Conservation (phyloP, 495 filamentous ascomycete species). For the Daldinia childiae region DNA sequence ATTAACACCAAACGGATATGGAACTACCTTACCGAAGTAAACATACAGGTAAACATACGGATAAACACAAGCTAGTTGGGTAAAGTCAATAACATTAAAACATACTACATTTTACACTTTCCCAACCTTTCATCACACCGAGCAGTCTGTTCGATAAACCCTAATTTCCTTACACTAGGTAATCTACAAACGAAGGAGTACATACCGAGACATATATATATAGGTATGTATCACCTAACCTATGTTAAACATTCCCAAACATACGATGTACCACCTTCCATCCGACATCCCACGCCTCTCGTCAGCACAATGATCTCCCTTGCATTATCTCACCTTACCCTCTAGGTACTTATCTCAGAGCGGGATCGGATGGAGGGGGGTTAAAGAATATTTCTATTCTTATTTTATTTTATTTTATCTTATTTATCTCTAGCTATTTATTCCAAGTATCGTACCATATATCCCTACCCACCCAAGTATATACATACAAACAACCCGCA, state of each 20-base stretch:
- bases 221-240: no score
- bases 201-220: neutral
- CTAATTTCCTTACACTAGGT: no score
- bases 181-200: no score
- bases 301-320: neutral
- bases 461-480: neutral
- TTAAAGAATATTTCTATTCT: neutral
- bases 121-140: no score
- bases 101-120: no score
- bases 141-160: no score
- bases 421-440: neutral
- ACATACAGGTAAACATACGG: no score
- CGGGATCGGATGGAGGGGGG: neutral
- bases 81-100: no score
- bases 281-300: neutral
- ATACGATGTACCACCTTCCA: neutral
- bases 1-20: no score
- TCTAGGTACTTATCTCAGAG: neutral
- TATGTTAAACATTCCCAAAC: neutral
- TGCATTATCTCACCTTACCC: slow-evolving; percentile 1
- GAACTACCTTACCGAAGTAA: no score
- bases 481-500: neutral
- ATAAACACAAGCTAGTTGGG: no score
- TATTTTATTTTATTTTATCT: neutral
- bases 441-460: neutral